Base-by-base conservation (phyloP, 352 stramenopile species). In the Globisporangium okanoganense region DNA sequence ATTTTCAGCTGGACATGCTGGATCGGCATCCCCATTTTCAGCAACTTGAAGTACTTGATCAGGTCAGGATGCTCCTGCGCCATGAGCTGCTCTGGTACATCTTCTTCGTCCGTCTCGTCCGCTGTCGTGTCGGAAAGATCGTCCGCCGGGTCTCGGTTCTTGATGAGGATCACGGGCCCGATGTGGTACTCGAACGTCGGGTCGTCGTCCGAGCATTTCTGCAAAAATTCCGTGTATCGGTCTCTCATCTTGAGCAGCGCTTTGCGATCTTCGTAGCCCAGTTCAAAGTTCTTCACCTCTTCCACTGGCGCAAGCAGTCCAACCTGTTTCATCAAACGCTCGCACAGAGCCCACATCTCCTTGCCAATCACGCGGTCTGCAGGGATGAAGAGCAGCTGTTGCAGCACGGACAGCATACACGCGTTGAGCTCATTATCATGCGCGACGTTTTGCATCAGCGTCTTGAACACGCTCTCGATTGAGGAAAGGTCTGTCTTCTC, bases 301-400 rank as follows among this genome's bases (percentile, higher is more conserved):
- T 94, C 85, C 5, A 94, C 79, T 29, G 85, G 85, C 49, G 85
- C 77, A 10, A 94, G 65, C 36, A 92, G 63, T 5, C 73, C 79
- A 22, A 94, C 84, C 66, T 94, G 76, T 56, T 92, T 91, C 60
- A 91, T 82, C 20, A 94, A 64, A 14, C 82, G 83, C 67, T 94
- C 85, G 4, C 71, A 73, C 25, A 94, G 56, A n/a, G 76, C 76
- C 85, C 85, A 94, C 85, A 94, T 92, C 56, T 94, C 85, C 58
- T 94, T 94, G 41, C 85, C 85, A 61, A 94, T 84, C 27, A 91
- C 82, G 0, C 77, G 81, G 54, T 94, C 85, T 7, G 72, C 82
- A 10, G 85, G 85, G 64, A 92, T 87, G 67, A 94, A 94, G 22
- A 94, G 70, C n/a, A 94, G 76, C 65, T 94, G 85, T 58, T 94